These are phyloP conservation scores for Dalbergia cochinchinensis DNA, from an alignment of 306 rosid genomes.

Conservation along the genomic window DNA sequence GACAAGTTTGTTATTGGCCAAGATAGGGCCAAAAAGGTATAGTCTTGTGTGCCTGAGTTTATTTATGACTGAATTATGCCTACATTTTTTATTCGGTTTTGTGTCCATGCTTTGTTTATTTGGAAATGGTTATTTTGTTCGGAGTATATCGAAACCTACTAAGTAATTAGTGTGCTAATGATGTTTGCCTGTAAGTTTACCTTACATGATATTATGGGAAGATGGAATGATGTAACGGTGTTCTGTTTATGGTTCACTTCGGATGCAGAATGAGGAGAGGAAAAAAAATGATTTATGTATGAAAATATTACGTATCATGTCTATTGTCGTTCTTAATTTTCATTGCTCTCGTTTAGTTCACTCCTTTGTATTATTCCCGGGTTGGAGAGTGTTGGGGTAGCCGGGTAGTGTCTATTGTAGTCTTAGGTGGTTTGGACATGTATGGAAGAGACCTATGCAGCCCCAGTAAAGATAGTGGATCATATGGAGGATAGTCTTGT, in stretches of 20 bases:
- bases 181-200: not conserved
- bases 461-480: too few species aligned
- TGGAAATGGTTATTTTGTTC: not conserved
- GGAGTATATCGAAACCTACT: not conserved
- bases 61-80: not conserved
- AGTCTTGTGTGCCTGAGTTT: not conserved
- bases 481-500: too few species aligned
- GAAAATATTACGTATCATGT: not conserved
- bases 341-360: not conserved
- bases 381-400: not conserved
- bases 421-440: too few species aligned
- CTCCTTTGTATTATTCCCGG: not conserved
- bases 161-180: not conserved
- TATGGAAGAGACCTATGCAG: too few species aligned
- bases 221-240: not conserved
- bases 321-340: not conserved
- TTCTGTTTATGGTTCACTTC: not conserved
- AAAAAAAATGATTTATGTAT: not conserved
- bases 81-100: not conserved
- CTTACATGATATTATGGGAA: not conserved
- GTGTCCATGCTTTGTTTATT: not conserved
- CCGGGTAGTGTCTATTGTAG: too few species aligned
- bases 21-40: conserved; percentile 80
- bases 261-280: not conserved
- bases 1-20: conserved; percentile 90